Conservation (phyloP, 495 filamentous ascomycete species). For the Clohesyomyces aquaticus region DNA sequence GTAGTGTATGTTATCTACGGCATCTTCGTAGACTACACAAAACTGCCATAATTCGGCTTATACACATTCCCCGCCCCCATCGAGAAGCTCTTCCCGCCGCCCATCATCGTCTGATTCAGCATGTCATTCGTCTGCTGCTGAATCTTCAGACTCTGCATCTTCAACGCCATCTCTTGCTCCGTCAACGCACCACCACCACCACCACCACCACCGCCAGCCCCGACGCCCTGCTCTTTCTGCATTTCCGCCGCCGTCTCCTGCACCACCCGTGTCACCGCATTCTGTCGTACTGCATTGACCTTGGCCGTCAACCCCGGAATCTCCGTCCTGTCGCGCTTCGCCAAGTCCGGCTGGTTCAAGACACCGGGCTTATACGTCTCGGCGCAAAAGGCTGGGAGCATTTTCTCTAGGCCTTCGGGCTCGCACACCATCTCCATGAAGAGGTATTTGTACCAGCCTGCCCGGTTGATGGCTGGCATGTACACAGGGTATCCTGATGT, state of each 20-base stretch:
- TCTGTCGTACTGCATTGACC: slow-evolving; percentile 8
- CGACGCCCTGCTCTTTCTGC: neutral
- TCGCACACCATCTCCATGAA: slow-evolving; percentile 31
- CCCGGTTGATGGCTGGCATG: slow-evolving; percentile 37
- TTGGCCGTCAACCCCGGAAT: slow-evolving; percentile 1
- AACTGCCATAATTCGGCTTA: neutral
- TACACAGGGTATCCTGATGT: slow-evolving; percentile 21
- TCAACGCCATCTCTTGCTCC: slow-evolving; percentile 17
- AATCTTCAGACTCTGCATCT: slow-evolving; percentile 25
- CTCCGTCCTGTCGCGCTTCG: slow-evolving; percentile 23
- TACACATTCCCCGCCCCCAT: slow-evolving; percentile 23
- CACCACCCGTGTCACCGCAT: slow-evolving; percentile 23
- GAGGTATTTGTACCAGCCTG: slow-evolving; percentile 39
- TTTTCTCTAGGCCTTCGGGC: slow-evolving; percentile 23
- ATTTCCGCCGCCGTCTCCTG: slow-evolving; percentile 24
- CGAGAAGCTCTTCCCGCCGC: slow-evolving; percentile 14
- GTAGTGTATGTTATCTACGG: too few species aligned
- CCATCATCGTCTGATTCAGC: slow-evolving; percentile 24
- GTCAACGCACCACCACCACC: neutral
- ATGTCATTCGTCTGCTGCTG: slow-evolving; percentile 20
- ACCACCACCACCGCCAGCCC: too few species aligned
- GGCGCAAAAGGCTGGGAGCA: slow-evolving; percentile 20
- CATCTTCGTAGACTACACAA: too few species aligned
- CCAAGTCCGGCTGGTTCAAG: slow-evolving; percentile 26
- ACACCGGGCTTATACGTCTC: slow-evolving; percentile 30